Evolutionary conservation across 352 stramenopile species (phyloP), one percentile per base, ranked within the genome.

Genomic region (Thraustochytrium striatum): DNA sequence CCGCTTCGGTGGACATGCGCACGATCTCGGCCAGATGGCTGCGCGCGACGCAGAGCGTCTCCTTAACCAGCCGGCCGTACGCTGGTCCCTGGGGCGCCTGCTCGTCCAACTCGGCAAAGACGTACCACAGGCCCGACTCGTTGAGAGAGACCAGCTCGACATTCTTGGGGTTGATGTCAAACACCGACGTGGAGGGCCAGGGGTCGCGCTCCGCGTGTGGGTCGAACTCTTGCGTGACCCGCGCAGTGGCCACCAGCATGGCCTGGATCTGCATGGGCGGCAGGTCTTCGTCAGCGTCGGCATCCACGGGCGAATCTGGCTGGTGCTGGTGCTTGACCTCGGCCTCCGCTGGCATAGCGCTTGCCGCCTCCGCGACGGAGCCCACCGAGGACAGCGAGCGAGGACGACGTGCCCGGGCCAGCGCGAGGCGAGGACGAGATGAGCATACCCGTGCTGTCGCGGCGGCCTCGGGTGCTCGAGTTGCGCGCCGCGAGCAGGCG

Each of bases 151-250:
- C 30, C 32, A 38, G n/a, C 52, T 75, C 65, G 65, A 75, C 68
- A 0, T 75, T 75, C 9, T 38, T 9, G 1, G 65, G 65, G 50
- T 75, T 75, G 35, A 75, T 61, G 39, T 75, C 65, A 32, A 75
- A 75, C 3, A 75, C 65, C 21, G 32, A 70, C 5, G 65, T 75
- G 1, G 65, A 75, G 21, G 65, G 65, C 65, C 65, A 75, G 7
- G 65, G 65, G 36, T 75, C 65, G 32, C 65, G 44, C 52, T 75
- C 65, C 8, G 52, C 52, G 52, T 75, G 65, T 13, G 65, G 65
- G 25, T 75, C 65, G 21, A 75, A 75, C 32, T 62, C 65, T 32
- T 75, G 65, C 13, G 65, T 75, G 32, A 75, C 52, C 21, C 65
- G 65, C 41, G 41, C 65, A 21, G 65, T 75, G 65, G 65, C 65